Base-by-base conservation (phyloP, 2,329 filamentous ascomycete species). In the Pseudocercospora eumusae region DNA sequence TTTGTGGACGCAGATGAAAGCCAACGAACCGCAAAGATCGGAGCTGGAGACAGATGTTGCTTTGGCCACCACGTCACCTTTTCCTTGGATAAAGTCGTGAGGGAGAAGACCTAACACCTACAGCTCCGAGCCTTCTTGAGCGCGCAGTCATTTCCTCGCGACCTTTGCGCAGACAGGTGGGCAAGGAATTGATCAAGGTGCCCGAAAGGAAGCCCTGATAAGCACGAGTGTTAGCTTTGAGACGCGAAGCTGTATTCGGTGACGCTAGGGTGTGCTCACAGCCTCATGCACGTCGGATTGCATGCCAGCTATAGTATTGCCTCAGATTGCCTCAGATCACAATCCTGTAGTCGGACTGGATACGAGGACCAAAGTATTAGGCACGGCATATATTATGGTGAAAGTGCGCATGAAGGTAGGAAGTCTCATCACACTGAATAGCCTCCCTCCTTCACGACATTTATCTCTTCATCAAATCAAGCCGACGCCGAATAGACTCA, bases 241-340 rank as follows among this genome's bases (percentile, higher is more conserved):
- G 10, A 15, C 4, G 1, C 47, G 15, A 4, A 25, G 13, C 23
- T 9, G 18, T 20, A 25, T 13, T 13, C 18, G 11, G 45, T 49
- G 45, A 49, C 45, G 45, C 11, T n/a, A n/a, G n/a, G n/a, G n/a
- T n/a, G n/a, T n/a, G 21, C 25, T 25, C 47, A 52, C 47, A 28
- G 47, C 47, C 47, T 52, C 47, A 47, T 47, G 18, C 44, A 31
- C 47, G 47, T 52, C 13, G 15, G 25, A 52, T 52, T 28, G 18
- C 21, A 47, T 45, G 42, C 42, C n/a, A 45, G 42, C 23, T 23
- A 23, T 25, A 23, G 45, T 50, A 23, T 13, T 50, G 45, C 45
- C 45, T 15, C 45, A 47, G n/a, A n/a, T n/a, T n/a, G n/a, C n/a
- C n/a, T n/a, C n/a, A 21, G n/a, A 45, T 10, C n/a, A 45, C 11